Evolutionary conservation across 1,284 basidiomycete species (phyloP), one percentile per base, ranked within the genome.

Genomic region (Sanghuangporus sanghuang): DNA sequence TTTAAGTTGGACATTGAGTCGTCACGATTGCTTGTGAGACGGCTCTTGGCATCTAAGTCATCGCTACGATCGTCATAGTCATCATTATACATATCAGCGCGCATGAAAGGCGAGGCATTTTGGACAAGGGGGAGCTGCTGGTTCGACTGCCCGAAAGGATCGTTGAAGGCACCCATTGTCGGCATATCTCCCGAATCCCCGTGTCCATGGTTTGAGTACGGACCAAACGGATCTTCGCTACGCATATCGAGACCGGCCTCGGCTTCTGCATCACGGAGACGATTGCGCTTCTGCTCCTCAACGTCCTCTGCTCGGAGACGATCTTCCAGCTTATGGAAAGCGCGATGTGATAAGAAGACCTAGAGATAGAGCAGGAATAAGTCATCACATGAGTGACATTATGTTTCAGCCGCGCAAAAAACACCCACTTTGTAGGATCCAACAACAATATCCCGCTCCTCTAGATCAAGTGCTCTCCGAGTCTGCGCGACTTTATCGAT

Each of bases 271-370:
- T 92, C 88, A 2, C 85, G 84, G 48, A 89, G 74, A 40, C 86
- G 83, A 67, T 90, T 90, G 49, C 90, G 81, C 71, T 92, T 91
- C 73, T 87, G 86, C 70, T 95, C 93, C 64, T 96, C 91, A 1
- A 87, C 87, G 59, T 98, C 96, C 35, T 83, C 81, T 0, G 87
- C 81, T 7, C 95, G 87, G 11, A 98, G 79, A 14, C 87, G 84
- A 71, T 99, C 93, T 72, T 98, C 97, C 27, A 99, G 85, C 14
- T 84, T 81, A 67, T 95, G 93, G 83, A 98, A 98, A 0, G 93
- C 91, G 0, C 71, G 69, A 71, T 98, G 94, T 0, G 90, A 92
- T 7, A 99, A 78, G 81, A 96, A 99, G 38, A 96, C 89, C 93
- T 98, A 70, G 4, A 14, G 5, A 40, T 52, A 18, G 66, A 23